Evolutionary conservation across 805 yeast genomes (phyloP), one percentile per base, ranked within the genome.

Genomic region (Zygoascus ofunaensis): DNA sequence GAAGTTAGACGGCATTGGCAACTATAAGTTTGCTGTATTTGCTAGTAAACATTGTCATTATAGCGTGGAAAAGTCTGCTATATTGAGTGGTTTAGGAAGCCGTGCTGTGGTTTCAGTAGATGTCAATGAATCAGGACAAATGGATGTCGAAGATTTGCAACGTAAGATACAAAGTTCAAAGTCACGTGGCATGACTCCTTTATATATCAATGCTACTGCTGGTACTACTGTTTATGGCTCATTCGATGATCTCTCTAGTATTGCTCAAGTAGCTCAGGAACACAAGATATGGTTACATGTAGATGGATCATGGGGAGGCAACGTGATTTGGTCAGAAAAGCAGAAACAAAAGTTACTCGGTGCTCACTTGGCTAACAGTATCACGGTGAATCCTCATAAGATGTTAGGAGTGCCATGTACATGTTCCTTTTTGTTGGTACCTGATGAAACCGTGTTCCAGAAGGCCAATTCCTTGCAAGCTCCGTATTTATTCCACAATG

Each of bases 271-370:
- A 2, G 77, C 87, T 14, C 65, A 73, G 44, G 67, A 68, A 45
- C 58, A 79, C 60, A 60, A 70, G n/a, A 42, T 77, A 5, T 86
- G 94, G 90, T 73, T 82, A 57, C 95, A 85, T 60, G 74, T 85
- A 34, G 95, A 85, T 62, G 95, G 92, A 1, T 82, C 92, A 4
- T 84, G 94, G 94, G 95, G 95, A 28, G 95, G 90, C 5, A 86
- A 86, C 54, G 79, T 82, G 7, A 70, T 83, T 0, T 86, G 85
- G 64, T 78, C 86, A 35, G 53, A 60, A 0, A 64, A 51, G 8
- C 74, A 77, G 44, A 60, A 56, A 35, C 39, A 60, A 45, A 71
- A 72, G 51, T 60, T 85, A 48, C 57, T 61, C 15, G 95, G 95
- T 1, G 60, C 74, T 26, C 73, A 81, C 35, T 57, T 70, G 18